phyloP scores from a whole-genome alignment of 352 stramenopile genomes.

The Globisporangium radiosum region DNA sequence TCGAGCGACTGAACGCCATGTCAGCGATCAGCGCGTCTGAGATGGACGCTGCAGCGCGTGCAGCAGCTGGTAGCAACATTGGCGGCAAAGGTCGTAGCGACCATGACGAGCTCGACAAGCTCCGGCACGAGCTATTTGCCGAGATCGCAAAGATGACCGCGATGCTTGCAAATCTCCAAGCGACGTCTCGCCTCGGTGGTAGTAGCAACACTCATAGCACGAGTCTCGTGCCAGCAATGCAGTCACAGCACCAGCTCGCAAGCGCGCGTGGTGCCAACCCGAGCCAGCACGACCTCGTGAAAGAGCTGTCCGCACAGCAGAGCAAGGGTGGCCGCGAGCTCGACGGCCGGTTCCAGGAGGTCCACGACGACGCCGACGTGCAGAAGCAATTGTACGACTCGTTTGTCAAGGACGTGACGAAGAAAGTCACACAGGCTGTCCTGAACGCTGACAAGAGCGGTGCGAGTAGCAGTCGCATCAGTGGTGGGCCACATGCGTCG shows the following conservation, averaged over 20 bases:
- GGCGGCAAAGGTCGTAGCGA: background rate
- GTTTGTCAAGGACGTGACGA: slow-evolving; percentile 69
- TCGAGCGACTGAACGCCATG: slow-evolving; percentile 43
- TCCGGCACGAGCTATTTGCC: slow-evolving; percentile 41
- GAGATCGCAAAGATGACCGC: slow-evolving; percentile 45
- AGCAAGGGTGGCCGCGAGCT: slow-evolving; percentile 30
- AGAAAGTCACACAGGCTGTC: slow-evolving; percentile 61
- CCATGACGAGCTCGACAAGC: slow-evolving; percentile 32
- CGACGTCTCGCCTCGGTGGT: background rate
- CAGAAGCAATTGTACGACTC: slow-evolving; percentile 66
- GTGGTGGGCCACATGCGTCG: background rate
- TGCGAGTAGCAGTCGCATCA: slow-evolving; percentile 3
- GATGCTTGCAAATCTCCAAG: slow-evolving; percentile 20
- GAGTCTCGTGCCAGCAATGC: slow-evolving; percentile 16
- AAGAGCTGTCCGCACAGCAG: slow-evolving; percentile 54
- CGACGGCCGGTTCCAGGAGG: slow-evolving; percentile 35
- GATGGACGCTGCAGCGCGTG: slow-evolving; percentile 2
- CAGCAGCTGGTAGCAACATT: background rate
- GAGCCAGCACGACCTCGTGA: slow-evolving; percentile 41
- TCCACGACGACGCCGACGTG: slow-evolving; percentile 25
- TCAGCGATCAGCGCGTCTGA: slow-evolving; percentile 20
- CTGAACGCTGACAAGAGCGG: slow-evolving; percentile 39
- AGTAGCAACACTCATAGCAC: slow-evolving; percentile 8
- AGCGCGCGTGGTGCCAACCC: slow-evolving; percentile 8
- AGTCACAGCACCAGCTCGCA: slow-evolving; percentile 7